Base-by-base conservation (phyloP, 169 alveolate species). In the Plasmodium cynomolgi region DNA sequence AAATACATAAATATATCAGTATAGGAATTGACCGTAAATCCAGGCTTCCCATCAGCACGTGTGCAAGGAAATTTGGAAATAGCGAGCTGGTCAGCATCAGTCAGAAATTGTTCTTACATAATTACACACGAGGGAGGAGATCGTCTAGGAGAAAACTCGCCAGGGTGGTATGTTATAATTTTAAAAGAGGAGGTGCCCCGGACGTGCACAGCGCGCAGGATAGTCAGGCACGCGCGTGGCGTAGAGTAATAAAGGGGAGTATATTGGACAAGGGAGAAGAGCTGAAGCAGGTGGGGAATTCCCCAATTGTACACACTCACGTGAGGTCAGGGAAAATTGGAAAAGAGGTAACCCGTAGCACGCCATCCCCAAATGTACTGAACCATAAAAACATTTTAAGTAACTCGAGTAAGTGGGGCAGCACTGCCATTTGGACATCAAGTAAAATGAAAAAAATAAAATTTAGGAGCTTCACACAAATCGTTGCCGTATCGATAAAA, bases 401-500 rank as follows among this genome's bases (percentile, higher is more conserved):
- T 37, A 3, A 1, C n/a, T 68, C 39, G 31, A 29, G 37, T 20
- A 68, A 68, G 39, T 68, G 77, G 31, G 13, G n/a, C 58, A 77
- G 6, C 2, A 9, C 50, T 33, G 56, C 1, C 47, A 33, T 33
- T n/a, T 68, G 41, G 8, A 50, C 26, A 54, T 54, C 88, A 50
- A 54, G 56, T 86, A 75, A 58, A 31, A 79, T 77, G 93, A 58
- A n/a, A 75, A 86, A 9, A 37, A 56, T 86, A 33, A 20, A 56
- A 86, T 75, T 86, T 71, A 29, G 93, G 71, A 86, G 6, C 68
- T 77, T 86, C 62, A 79, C 93, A 5, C 84, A 86, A 47, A 79
- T 41, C 7, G 77, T 68, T 33, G 81, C 84, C 11, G 54, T 56
- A 33, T 54, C 80, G 41, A 8, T 54, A 86, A 86, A 77, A 75